Base-by-base conservation (phyloP, 805 yeast genomes). In the Yarrowia alimentaria region DNA sequence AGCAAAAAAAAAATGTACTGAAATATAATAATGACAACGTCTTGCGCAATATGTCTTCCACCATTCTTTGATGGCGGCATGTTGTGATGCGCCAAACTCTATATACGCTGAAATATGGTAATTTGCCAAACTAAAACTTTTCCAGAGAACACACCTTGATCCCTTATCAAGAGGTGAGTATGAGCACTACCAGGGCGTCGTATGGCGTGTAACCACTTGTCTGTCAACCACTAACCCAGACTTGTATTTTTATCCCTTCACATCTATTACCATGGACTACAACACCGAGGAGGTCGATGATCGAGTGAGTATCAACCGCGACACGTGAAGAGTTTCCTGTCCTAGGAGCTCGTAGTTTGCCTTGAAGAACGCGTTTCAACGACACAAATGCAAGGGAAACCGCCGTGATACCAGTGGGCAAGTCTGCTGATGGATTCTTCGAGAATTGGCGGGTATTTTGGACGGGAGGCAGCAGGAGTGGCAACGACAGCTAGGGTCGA, bases 61-160 rank as follows among this genome's bases (percentile, higher is more conserved):
- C 10, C 28, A n/a, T 19, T 18, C 18, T 19, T n/a, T n/a, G n/a
- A n/a, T n/a, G n/a, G n/a, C 24, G 12, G 18, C 30, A 37, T 37
- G 43, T 37, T 40, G 47, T 40, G 33, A 40, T 28, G 47, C 43
- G n/a, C 43, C 19, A 20, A 40, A 40, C 47, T 40, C 47, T 40
- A 40, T 40, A 19, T 19, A 7, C 4, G 47, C 19, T 26, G 33
- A 40, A 26, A 26, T 28, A 40, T 40, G n/a, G 47, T 40, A 40
- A 40, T 19, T 40, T 40, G 47, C 13, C 33, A 28, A 26, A 40
- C 47, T 40, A 40, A 40, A 40, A 40, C 47, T 40, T 40, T 40
- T 40, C 47, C 47, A 10, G 6, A 18, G 33, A 26, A 40, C 47
- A 40, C 19, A 26, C 33, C 19, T 40, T 40, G 47, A 40, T 40